Base-by-base conservation (phyloP, 2,329 filamentous ascomycete species). In the Phaeosphaeriaceae sp. region DNA sequence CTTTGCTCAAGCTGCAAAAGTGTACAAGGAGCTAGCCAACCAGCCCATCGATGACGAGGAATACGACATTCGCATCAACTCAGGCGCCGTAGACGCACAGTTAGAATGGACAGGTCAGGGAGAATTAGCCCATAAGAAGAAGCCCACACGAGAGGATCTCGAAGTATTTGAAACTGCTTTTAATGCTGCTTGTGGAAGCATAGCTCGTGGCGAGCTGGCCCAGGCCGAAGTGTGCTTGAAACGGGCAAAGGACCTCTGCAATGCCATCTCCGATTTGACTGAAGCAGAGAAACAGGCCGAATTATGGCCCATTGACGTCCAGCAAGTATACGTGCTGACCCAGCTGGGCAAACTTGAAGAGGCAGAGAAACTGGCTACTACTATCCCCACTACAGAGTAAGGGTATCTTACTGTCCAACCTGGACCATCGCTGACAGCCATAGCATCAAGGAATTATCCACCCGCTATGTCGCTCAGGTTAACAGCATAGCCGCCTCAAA, bases 121-220 rank as follows among this genome's bases (percentile, higher is more conserved):
- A 15, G 73, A 81, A 48, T 66, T 79, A 29, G 78, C 79, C 30
- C 74, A 76, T 50, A 81, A 79, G 58, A 82, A 83, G 70, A 83
- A 83, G 64, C 77, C 81, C 7, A 74, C 75, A 6, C 76, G 81
- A 50, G 84, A 86, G 52, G 84, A 89, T 61, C 74, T 88, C 20
- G 88, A 92, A 54, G 83, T 87, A 2, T 94, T 94, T 61, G 90
- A 94, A 76, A 87, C 88, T 20, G 87, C 88, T 9, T 95, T 90
- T 75, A 95, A 95, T 71, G 82, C 85, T 18, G 90, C 89, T 7
- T 93, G 89, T 69, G 81, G 81, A 16, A 85, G 83, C 68, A 86
- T 94, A 61, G 87, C 88, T 12, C 79, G 84, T 38, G 87, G 85
- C 6, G 86, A 89, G 60, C 77, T 89, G 30, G 79, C 75, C 4